Evolutionary conservation across 345 rosid genomes (phyloP).

Genomic region (Boechera retrofracta): DNA sequence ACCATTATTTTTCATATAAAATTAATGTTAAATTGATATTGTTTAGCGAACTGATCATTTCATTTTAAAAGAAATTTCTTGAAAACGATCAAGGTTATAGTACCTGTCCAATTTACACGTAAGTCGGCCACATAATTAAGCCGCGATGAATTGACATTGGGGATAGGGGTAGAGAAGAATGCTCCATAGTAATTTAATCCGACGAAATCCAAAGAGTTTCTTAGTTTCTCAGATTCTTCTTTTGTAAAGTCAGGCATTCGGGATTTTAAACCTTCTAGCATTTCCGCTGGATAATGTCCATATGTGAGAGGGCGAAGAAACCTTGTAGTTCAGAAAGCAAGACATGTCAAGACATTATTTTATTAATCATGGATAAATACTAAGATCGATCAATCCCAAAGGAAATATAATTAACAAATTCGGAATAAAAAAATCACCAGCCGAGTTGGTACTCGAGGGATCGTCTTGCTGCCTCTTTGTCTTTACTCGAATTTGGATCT

Average conservation of each 20-base stretch:
- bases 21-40: neutral
- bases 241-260: constrained; percentile 22
- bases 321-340: constrained; percentile 24
- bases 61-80: neutral
- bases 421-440: constrained; percentile 28
- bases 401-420: neutral
- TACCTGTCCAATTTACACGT: constrained; percentile 39
- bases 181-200: constrained; percentile 50
- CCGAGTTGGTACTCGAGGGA: constrained; percentile 47
- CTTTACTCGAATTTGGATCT: constrained; percentile 29
- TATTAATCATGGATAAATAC: neutral
- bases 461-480: constrained; percentile 34
- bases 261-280: neutral
- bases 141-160: constrained; percentile 21
- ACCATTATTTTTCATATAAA: neutral
- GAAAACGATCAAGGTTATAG: neutral
- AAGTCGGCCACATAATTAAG: constrained; percentile 27
- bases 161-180: constrained; percentile 37
- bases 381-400: neutral
- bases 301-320: constrained; percentile 41
- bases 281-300: constrained; percentile 40
- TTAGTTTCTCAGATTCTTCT: constrained; percentile 33
- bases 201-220: constrained; percentile 39
- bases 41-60: neutral
- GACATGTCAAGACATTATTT: neutral